Evolutionary conservation across 2,329 filamentous ascomycete genomes (phyloP).

Genomic region (Davidsoniella eucalypti): DNA sequence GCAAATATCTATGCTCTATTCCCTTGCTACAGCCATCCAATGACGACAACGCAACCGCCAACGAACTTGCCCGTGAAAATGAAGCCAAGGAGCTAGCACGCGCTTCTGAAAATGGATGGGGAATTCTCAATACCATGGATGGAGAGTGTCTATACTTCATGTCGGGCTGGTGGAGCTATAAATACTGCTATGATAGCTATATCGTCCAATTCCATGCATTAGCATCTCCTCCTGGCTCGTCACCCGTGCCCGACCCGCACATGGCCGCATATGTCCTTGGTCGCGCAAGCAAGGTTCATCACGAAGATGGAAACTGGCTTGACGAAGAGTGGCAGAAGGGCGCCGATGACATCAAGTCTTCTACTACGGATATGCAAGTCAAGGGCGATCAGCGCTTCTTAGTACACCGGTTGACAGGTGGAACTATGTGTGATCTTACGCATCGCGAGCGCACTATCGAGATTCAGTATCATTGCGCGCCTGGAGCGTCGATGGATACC

Average conservation of each 20-base stretch:
- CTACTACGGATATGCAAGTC: slow-evolving; percentile 45
- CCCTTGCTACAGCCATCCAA: slow-evolving; percentile 46
- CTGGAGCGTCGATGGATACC: slow-evolving; percentile 51
- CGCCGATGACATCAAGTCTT: slow-evolving; percentile 9
- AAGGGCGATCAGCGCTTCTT: slow-evolving; percentile 76
- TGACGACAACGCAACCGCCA: slow-evolving; percentile 47
- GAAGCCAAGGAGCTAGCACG: slow-evolving; percentile 65
- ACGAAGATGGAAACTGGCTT: slow-evolving; percentile 15
- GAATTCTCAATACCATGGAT: slow-evolving; percentile 62
- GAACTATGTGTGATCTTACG: slow-evolving; percentile 75
- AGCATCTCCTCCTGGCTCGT: slow-evolving; percentile 47
- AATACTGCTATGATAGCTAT: slow-evolving; percentile 77
- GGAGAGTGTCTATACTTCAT: slow-evolving; percentile 66
- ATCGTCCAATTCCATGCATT: slow-evolving; percentile 84
- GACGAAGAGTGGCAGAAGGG: slow-evolving; percentile 18
- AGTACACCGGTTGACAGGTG: slow-evolving; percentile 63
- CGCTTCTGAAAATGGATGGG: slow-evolving; percentile 62
- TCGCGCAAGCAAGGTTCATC: slow-evolving; percentile 19
- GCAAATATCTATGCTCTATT: slow-evolving; percentile 70
- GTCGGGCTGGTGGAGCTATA: slow-evolving; percentile 91
- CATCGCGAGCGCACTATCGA: slow-evolving; percentile 69
- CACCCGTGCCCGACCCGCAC: slow-evolving; percentile 60
- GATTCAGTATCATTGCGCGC: slow-evolving; percentile 66
- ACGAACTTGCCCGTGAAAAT: slow-evolving; percentile 51
- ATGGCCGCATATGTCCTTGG: slow-evolving; percentile 68